Conservation (phyloP, 2,329 filamentous ascomycete genomes). For the Paraphaeosphaeria minitans region DNA sequence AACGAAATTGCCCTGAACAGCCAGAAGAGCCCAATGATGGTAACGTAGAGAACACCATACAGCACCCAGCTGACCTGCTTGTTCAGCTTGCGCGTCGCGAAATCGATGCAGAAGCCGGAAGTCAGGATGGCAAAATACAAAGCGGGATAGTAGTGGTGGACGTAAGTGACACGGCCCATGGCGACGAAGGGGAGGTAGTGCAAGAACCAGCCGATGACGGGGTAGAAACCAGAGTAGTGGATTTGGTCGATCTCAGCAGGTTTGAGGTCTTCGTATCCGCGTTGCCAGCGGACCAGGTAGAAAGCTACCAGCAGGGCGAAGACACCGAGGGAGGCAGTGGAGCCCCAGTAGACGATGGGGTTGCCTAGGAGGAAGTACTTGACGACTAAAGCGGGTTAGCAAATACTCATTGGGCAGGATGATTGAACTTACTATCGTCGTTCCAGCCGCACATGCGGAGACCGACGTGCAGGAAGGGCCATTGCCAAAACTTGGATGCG, state of each 20-base stretch:
- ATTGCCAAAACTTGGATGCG: constrained; percentile 97
- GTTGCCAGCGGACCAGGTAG: constrained; percentile 95
- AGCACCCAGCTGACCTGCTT: constrained; percentile 67
- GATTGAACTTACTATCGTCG: constrained; percentile 65
- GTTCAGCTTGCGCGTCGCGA: constrained; percentile 71
- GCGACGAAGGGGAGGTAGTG: constrained; percentile 95
- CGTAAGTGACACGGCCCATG: constrained; percentile 98
- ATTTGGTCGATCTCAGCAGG: constrained; percentile 86
- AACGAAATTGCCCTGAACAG: constrained; percentile 94
- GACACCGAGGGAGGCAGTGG: constrained; percentile 76
- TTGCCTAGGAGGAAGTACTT: constrained; percentile 99
- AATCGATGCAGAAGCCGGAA: constrained; percentile 87
- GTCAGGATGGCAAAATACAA: constrained; percentile 95
- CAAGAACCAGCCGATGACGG: constrained; percentile 89
- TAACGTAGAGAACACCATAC: constrained; percentile 75
- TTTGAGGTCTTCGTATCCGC: constrained; percentile 84
- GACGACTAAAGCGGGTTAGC: constrained; percentile 58
- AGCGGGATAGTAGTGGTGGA: constrained; percentile 98
- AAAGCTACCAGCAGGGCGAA: constrained; percentile 76
- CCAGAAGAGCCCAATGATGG: constrained; percentile 81
- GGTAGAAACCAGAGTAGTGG: constrained; percentile 91
- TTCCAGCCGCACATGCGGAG: constrained; percentile 99
- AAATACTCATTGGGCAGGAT: no score
- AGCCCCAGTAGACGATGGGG: constrained; percentile 94
- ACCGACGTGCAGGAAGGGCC: constrained; percentile 93